Conservation (phyloP, 345 rosid genomes). For the Kernera saxatilis region DNA sequence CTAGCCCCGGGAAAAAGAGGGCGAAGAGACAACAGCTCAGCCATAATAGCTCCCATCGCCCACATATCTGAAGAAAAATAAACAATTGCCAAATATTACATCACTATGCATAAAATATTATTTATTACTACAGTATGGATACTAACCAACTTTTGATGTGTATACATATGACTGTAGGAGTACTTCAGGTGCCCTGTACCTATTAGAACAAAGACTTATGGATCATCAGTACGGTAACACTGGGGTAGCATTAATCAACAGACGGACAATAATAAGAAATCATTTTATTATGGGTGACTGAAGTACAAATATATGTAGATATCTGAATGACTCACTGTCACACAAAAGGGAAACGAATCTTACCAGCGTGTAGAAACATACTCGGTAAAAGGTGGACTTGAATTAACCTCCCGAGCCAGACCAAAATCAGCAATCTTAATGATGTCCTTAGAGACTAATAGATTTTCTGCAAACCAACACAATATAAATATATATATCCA, state of each 20-base stretch:
- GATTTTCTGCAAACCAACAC: constrained; percentile 53
- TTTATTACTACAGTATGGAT: constrained; percentile 44
- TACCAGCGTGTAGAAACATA: constrained; percentile 98
- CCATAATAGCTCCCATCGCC: constrained; percentile 97
- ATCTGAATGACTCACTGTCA: not conserved
- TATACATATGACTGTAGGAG: constrained; percentile 78
- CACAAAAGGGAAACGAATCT: constrained; percentile 17
- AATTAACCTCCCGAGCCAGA: constrained; percentile 85
- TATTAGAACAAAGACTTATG: constrained; percentile 20
- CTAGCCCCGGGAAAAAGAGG: constrained; percentile 86
- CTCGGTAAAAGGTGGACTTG: constrained; percentile 86
- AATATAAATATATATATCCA: not conserved
- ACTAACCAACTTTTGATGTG: constrained; percentile 88
- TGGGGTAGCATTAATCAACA: not conserved
- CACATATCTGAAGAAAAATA: constrained; percentile 56
- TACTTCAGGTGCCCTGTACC: constrained; percentile 99
- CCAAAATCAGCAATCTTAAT: constrained; percentile 98
- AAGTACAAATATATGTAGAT: not conserved
- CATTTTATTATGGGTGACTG: not conserved
- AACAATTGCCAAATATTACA: not conserved
- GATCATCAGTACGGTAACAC: constrained; percentile 1
- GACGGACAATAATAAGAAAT: not conserved
- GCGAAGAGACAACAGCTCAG: constrained; percentile 67
- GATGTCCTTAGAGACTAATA: constrained; percentile 66
- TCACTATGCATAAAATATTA: constrained; percentile 13